A percentile compares a stretch with the other conserved stretches of the same genome.
Conservation (phyloP, 1,139 yeast species). For the Diutina siamensis region DNA sequence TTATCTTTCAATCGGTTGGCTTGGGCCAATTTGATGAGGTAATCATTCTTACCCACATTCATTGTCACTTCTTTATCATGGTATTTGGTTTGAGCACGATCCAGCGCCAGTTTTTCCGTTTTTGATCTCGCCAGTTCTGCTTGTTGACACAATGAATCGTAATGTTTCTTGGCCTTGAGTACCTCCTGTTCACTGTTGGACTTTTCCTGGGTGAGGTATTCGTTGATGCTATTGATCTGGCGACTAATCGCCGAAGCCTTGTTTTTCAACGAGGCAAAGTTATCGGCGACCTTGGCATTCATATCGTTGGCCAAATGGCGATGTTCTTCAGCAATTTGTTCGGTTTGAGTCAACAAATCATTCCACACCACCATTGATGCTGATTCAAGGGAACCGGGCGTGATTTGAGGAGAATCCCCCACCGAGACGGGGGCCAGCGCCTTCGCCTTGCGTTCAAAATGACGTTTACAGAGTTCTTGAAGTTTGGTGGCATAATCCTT, state of each 20-base stretch:
- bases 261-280: constrained; percentile 40
- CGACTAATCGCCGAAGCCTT: constrained; percentile 45
- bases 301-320: constrained; percentile 51
- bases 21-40: constrained; percentile 66
- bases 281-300: constrained; percentile 49
- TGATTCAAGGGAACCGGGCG: constrained; percentile 91
- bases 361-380: constrained; percentile 95
- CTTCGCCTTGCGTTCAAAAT: constrained; percentile 68
- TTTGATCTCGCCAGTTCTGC: constrained; percentile 78
- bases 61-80: constrained; percentile 63
- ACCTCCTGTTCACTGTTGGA: constrained; percentile 54
- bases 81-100: constrained; percentile 45
- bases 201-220: constrained; percentile 44
- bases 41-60: constrained; percentile 78
- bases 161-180: constrained; percentile 56
- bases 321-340: constrained; percentile 63
- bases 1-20: constrained; percentile 91
- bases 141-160: constrained; percentile 68
- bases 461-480: constrained; percentile 52
- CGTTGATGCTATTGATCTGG: constrained; percentile 48
- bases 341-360: constrained; percentile 78
- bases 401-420: constrained; percentile 81
- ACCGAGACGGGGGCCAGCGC: constrained; percentile 62
- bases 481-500: constrained; percentile 69
- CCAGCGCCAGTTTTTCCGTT: constrained; percentile 46